Evolutionary conservation across 495 filamentous ascomycete genomes (phyloP).

Genomic region (Evansstolkia leycettana): DNA sequence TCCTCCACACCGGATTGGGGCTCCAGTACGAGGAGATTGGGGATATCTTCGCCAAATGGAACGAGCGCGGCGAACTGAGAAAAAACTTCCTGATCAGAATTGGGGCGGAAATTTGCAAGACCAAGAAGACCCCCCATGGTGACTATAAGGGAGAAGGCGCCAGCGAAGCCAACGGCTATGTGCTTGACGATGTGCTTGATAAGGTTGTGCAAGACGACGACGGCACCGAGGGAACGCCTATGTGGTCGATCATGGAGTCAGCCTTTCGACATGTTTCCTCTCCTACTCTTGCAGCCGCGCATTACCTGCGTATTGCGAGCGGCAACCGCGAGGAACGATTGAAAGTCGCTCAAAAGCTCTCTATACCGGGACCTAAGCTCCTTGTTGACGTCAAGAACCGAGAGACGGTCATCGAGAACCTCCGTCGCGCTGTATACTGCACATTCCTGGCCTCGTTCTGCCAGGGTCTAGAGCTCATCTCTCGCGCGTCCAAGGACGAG

Average conservation of each 20-base stretch:
- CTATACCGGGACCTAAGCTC: constrained; percentile 28
- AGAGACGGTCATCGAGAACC: constrained; percentile 41
- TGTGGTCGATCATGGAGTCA: constrained; percentile 53
- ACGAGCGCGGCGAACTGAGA: constrained; percentile 41
- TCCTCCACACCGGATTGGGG: constrained; percentile 46
- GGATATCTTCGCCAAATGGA: constrained; percentile 49
- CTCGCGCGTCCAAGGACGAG: constrained; percentile 44
- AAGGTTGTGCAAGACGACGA: constrained; percentile 68
- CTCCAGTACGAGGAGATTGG: constrained; percentile 52
- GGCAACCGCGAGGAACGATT: constrained; percentile 46
- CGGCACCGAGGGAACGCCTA: constrained; percentile 54
- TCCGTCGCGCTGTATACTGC: constrained; percentile 49
- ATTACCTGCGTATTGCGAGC: constrained; percentile 55
- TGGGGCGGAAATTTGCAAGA: constrained; percentile 48
- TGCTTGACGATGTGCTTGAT: constrained; percentile 56
- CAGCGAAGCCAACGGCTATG: constrained; percentile 22
- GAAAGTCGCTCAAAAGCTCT: constrained; percentile 29
- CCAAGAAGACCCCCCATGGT: constrained; percentile 24
- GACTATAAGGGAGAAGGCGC: constrained; percentile 29
- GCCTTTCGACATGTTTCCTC: constrained; percentile 48
- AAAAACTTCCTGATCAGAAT: constrained; percentile 53
- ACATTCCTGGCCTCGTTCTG: constrained; percentile 51
- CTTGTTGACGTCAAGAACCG: constrained; percentile 30
- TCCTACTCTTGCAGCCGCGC: constrained; percentile 51
- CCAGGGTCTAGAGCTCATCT: constrained; percentile 58